Evolutionary conservation across 2,329 filamentous ascomycete species (phyloP).

Genomic region (Aspergillus hiratsukae): DNA sequence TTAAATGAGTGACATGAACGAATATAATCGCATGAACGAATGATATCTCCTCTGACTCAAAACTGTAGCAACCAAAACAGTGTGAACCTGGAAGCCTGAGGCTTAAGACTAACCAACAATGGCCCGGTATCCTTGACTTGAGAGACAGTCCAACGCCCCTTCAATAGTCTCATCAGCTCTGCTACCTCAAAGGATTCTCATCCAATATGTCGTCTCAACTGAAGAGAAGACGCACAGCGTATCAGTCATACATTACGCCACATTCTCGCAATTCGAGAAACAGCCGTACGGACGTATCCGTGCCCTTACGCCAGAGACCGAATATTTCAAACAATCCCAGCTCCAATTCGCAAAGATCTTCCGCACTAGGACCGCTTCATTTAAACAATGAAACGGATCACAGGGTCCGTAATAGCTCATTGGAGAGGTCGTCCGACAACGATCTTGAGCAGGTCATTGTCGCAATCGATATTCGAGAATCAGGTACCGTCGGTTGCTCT

Average conservation of each 20-base stretch:
- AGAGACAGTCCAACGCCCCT: too few species aligned
- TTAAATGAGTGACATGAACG: constrained; percentile 4
- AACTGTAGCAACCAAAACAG: not conserved
- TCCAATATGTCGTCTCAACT: constrained; percentile 3
- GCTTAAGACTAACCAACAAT: not conserved
- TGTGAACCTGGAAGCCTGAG: not conserved
- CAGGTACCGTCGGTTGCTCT: constrained; percentile 71
- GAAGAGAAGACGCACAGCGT: constrained; percentile 9
- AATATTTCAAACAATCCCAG: not conserved
- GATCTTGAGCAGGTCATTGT: constrained; percentile 69
- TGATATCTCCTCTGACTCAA: not conserved
- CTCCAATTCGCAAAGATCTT: constrained; percentile 3
- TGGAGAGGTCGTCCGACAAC: constrained; percentile 36
- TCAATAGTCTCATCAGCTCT: not conserved
- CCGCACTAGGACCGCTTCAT: constrained; percentile 6
- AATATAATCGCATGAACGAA: not conserved
- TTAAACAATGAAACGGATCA: constrained; percentile 7
- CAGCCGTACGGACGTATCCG: not conserved
- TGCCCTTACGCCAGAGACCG: not conserved
- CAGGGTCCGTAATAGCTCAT: constrained; percentile 22
- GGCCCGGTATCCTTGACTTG: not conserved
- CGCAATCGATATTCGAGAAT: constrained; percentile 70
- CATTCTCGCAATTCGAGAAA: constrained; percentile 1
- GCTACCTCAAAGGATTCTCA: not conserved
- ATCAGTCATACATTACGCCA: not conserved